A percentile compares a stretch with the other conserved stretches of the same genome.
These are phyloP conservation scores for Capsicum rhomboideum DNA, from an alignment of 257 asterid genomes.

Conservation along the genomic window DNA sequence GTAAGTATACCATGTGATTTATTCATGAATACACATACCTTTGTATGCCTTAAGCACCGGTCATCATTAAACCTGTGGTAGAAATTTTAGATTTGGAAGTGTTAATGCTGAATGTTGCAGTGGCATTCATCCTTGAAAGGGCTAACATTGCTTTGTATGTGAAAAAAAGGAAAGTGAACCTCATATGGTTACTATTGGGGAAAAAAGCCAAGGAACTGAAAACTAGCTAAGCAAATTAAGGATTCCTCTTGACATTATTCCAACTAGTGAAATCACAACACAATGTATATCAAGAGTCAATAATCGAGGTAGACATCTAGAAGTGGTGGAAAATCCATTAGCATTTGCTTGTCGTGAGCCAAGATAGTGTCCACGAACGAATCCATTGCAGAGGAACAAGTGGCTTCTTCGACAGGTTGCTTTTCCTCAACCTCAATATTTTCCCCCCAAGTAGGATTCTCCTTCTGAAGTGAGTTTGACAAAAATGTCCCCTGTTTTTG, in stretches of 20 bases:
- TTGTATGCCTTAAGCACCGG: not conserved
- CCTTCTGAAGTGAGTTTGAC: conserved; percentile 4
- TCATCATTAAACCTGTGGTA: not conserved
- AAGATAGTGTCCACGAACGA: conserved; percentile 71
- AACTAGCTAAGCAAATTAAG: not conserved
- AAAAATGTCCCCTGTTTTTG: conserved; percentile 11
- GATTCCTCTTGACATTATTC: not conserved
- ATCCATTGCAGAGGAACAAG: conserved; percentile 24
- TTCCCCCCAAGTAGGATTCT: not conserved
- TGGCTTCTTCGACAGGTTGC: conserved; percentile 4
- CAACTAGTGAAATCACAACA: not conserved
- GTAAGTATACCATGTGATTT: not conserved
- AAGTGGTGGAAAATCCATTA: conserved; percentile 52
- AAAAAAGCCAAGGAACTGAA: not conserved
- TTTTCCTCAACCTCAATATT: not conserved
- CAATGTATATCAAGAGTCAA: conserved; percentile 6
- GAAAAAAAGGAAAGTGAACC: not conserved
- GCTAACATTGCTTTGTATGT: not conserved
- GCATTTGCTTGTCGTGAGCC: conserved; percentile 69
- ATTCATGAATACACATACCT: not conserved
- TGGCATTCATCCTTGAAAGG: not conserved
- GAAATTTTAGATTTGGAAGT: not conserved
- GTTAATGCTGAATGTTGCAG: not conserved
- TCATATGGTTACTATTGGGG: not conserved
- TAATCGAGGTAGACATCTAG: conserved; percentile 41